phyloP scores from a whole-genome alignment of 495 filamentous ascomycete species.

The Podospora anserina region DNA sequence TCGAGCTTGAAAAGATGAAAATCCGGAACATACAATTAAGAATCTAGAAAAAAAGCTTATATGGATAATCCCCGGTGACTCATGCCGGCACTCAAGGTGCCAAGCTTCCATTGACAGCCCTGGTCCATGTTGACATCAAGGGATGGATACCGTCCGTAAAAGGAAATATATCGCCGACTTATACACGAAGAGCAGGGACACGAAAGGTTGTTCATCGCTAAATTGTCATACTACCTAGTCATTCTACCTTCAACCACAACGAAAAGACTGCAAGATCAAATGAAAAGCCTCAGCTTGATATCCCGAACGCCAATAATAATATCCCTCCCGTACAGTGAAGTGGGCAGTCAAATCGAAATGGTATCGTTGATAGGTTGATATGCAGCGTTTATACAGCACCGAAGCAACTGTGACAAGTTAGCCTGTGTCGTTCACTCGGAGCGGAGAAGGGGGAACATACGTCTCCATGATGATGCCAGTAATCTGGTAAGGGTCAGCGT shows the following conservation, averaged over 20 bases:
- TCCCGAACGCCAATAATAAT: constrained; percentile 3
- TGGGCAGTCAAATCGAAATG: constrained; percentile 4
- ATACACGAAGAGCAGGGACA: not conserved
- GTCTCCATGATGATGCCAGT: constrained; percentile 41
- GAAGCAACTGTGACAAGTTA: not conserved
- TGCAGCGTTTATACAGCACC: not conserved
- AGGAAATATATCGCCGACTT: not conserved
- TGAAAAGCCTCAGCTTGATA: not conserved
- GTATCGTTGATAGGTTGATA: not conserved
- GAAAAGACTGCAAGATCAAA: not conserved
- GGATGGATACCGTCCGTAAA: not conserved
- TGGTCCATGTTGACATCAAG: not conserved
- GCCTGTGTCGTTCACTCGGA: not conserved
- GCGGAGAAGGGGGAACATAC: constrained; percentile 2
- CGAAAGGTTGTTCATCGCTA: not conserved
- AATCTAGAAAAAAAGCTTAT: not conserved
- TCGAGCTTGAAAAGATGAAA: too few relatives aligned
- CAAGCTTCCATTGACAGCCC: not conserved
- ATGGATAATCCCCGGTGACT: not conserved
- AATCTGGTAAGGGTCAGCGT: constrained; percentile 84
- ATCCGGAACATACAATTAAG: not conserved
- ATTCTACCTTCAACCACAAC: not conserved
- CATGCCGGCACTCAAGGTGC: not conserved
- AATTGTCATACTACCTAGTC: not conserved
- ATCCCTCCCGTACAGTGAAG: not conserved